Conservation (phyloP, 2,329 filamentous ascomycete genomes). For the Venturia effusa region DNA sequence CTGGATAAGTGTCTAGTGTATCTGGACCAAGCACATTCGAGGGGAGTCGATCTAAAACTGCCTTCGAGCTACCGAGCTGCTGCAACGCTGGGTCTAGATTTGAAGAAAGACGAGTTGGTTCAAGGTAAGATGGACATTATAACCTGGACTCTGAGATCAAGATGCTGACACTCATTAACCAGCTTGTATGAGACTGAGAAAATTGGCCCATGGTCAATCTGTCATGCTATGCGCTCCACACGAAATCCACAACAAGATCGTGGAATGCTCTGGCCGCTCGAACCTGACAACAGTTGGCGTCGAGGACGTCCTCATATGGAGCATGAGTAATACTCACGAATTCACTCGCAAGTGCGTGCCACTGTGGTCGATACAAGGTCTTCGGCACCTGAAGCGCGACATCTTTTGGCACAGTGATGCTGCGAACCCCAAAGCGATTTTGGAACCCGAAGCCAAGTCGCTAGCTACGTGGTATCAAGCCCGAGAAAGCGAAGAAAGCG, state of each 20-base stretch:
- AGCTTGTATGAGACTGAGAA: constrained; percentile 62
- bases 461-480: not conserved
- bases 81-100: constrained; percentile 52
- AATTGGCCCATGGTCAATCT: constrained; percentile 55
- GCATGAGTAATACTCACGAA: not conserved
- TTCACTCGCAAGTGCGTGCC: not conserved
- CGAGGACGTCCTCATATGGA: not conserved
- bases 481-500: not conserved
- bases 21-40: constrained; percentile 59
- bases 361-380: not conserved
- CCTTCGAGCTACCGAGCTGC: constrained; percentile 50
- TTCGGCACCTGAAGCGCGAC: not conserved
- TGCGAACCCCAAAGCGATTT: not conserved
- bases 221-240: constrained; percentile 49
- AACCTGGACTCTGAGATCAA: not conserved
- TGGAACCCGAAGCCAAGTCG: not conserved
- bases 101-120: constrained; percentile 59
- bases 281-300: constrained; percentile 18
- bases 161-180: not conserved
- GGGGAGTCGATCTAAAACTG: constrained; percentile 57
- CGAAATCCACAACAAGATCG: constrained; percentile 40
- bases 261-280: not conserved
- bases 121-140: constrained; percentile 43
- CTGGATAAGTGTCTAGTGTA: constrained; percentile 54
- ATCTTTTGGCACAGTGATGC: not conserved